Percentiles rank a stretch among this genome's conserved stretches.
Conservation (phyloP, 2,329 filamentous ascomycete genomes). For the Trichophyton simii region DNA sequence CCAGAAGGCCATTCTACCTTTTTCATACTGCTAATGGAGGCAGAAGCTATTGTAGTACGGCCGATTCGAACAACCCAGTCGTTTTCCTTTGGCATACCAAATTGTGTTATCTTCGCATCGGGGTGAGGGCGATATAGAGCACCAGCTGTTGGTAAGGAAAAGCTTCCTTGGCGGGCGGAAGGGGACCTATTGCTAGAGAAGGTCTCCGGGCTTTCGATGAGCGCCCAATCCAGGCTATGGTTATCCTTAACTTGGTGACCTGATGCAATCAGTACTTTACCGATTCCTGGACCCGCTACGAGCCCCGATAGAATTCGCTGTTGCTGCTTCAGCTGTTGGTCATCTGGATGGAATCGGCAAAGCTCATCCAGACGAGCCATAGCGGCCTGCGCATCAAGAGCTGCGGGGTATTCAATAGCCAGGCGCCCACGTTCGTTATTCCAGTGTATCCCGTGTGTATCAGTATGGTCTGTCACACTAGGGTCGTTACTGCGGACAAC, state of each 20-base stretch:
- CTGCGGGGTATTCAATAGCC: slow-evolving; percentile 1
- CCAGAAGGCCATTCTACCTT: neutral
- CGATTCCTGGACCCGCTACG: neutral
- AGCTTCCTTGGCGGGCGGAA: neutral
- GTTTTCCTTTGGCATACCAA: neutral
- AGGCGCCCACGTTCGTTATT: neutral
- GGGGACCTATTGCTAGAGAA: neutral
- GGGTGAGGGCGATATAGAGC: neutral
- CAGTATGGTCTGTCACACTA: neutral
- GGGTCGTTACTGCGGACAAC: neutral
- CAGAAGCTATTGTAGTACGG: neutral
- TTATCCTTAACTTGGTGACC: neutral
- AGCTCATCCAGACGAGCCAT: neutral
- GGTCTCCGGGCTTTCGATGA: neutral
- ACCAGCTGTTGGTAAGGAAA: neutral
- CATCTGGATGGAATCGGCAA: neutral
- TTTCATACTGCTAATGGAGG: neutral
- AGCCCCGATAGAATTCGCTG: neutral
- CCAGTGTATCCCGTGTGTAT: neutral
- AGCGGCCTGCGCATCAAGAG: neutral
- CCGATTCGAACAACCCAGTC: neutral
- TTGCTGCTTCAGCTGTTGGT: neutral
- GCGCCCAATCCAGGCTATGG: neutral
- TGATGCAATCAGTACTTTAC: slow-evolving; percentile 2
- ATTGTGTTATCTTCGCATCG: neutral